Conservation (phyloP, 2,329 filamentous ascomycete species). For the Phoma sp. region DNA sequence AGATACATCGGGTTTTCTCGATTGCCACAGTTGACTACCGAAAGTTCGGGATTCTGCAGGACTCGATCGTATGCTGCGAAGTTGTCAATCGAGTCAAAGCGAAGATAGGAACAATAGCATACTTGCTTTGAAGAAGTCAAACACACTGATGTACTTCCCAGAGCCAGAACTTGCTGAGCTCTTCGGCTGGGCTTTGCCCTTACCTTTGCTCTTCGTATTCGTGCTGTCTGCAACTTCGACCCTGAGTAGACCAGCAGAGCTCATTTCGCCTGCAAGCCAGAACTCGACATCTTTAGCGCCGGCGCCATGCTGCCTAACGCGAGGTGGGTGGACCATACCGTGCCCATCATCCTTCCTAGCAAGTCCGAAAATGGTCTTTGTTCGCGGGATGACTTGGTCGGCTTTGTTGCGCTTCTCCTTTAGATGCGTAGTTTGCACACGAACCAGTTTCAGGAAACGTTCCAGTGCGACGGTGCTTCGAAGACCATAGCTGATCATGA, state of each 20-base stretch:
- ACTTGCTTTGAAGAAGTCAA: conserved; percentile 28
- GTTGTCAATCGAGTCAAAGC: not conserved
- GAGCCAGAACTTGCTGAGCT: conserved; percentile 5
- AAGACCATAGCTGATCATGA: conserved; percentile 31
- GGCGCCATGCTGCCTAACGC: conserved; percentile 20
- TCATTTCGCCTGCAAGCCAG: conserved; percentile 22
- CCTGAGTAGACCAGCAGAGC: conserved; percentile 8
- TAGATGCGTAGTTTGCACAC: conserved; percentile 47
- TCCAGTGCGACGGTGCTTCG: conserved; percentile 32
- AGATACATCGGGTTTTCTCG: conserved; percentile 35
- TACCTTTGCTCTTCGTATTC: conserved; percentile 20
- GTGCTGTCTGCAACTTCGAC: conserved; percentile 4
- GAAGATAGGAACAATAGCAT: not conserved
- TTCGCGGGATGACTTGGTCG: conserved; percentile 40
- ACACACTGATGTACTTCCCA: conserved; percentile 30
- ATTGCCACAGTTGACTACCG: conserved; percentile 35
- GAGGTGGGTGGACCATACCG: conserved; percentile 23
- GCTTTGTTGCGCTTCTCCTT: conserved; percentile 37
- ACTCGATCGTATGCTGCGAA: conserved; percentile 18
- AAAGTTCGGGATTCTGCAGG: conserved; percentile 22
- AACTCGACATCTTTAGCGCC: conserved; percentile 35
- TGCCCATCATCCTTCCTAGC: conserved; percentile 49
- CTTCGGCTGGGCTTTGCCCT: conserved; percentile 6
- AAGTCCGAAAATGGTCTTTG: conserved; percentile 51
- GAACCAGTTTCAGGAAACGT: conserved; percentile 45